Evolutionary conservation across 192 early-diverging fungal genomes (phyloP).

Genomic region (Coemansia sp.): DNA sequence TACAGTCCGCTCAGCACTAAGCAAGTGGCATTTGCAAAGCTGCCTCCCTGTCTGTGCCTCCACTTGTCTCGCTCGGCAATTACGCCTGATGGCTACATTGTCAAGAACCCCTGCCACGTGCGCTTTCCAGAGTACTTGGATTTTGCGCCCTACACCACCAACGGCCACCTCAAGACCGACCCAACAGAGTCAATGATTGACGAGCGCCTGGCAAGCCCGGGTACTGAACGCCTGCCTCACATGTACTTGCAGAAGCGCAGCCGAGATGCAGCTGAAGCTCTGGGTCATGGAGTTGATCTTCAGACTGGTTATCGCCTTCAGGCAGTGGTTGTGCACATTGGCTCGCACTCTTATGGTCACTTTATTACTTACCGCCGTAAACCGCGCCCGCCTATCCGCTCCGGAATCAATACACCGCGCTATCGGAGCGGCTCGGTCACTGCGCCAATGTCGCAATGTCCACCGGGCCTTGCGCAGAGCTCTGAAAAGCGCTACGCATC

Average conservation of each 20-base stretch:
- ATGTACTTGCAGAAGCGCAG: conserved; percentile 19
- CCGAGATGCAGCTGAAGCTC: conserved; percentile 40
- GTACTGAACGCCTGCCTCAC: neutral
- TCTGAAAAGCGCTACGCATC: conserved; percentile 33
- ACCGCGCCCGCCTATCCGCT: conserved; percentile 38
- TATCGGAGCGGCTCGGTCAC: conserved; percentile 37
- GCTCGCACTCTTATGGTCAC: conserved; percentile 90
- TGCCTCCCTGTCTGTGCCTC: conserved; percentile 78
- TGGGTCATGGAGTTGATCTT: conserved; percentile 28
- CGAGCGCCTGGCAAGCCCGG: neutral
- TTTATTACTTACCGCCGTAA: conserved; percentile 89
- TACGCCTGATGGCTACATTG: conserved; percentile 67
- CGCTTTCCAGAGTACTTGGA: conserved; percentile 81
- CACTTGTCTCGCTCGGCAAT: conserved; percentile 85
- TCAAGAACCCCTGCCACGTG: conserved; percentile 85
- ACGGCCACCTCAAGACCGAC: conserved; percentile 57
- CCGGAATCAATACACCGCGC: conserved; percentile 51
- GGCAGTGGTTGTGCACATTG: conserved; percentile 89
- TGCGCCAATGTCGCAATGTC: neutral
- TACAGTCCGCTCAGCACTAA: conserved; percentile 64
- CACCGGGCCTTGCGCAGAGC: neutral
- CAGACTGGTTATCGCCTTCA: conserved; percentile 72
- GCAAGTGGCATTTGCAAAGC: conserved; percentile 78
- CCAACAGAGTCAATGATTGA: conserved; percentile 63
- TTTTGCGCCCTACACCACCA: conserved; percentile 70